Base-by-base conservation (phyloP, 108 stramenopile species). In the Stephanodiscus triporus region DNA sequence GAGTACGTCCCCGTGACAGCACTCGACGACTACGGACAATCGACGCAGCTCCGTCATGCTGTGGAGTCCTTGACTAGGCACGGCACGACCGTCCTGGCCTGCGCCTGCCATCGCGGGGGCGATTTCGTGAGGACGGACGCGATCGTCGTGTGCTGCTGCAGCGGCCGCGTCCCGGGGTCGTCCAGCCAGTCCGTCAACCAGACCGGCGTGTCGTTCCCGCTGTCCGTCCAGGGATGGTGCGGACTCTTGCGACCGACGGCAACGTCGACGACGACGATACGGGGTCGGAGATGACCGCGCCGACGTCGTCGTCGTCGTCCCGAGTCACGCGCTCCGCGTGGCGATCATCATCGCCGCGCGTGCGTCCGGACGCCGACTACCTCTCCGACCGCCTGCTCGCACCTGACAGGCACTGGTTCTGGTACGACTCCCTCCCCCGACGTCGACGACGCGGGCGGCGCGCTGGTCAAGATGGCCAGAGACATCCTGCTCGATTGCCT, bases 381-480 rank as follows among this genome's bases (percentile, higher is more conserved):
- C 50, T 79, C n/a, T n/a, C n/a, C n/a, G n/a, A n/a, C n/a, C n/a
- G n/a, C n/a, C 14, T 71, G 66, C 23, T 20, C 51, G 10, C 71
- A 79, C 36, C 43, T 50, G 26, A 59, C 3, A 59, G 51, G 42
- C 71, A 72, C 47, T 79, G 78, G 78, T 79, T 79, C 36, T 66
- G 78, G 61, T 79, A 79, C 63, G 65, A 79, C 45, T 14, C 59
- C 19, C 27, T 66, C 78, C 78, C n/a, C n/a, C n/a, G n/a, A n/a
- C 14, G n/a, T n/a, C n/a, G n/a, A n/a, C n/a, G n/a, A n/a, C n/a
- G n/a, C 29, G 40, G 51, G 27, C 2, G 34, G 36, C 22, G 40
- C 24, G 37, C 37, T 71, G 43, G 22, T 60, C 19, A 63, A 70
- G 59, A 72, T 72, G 65, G 38, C 72, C 14, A 58, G 65, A 34